Conservation (phyloP, 345 rosid species). For the Arabis alpina region DNA sequence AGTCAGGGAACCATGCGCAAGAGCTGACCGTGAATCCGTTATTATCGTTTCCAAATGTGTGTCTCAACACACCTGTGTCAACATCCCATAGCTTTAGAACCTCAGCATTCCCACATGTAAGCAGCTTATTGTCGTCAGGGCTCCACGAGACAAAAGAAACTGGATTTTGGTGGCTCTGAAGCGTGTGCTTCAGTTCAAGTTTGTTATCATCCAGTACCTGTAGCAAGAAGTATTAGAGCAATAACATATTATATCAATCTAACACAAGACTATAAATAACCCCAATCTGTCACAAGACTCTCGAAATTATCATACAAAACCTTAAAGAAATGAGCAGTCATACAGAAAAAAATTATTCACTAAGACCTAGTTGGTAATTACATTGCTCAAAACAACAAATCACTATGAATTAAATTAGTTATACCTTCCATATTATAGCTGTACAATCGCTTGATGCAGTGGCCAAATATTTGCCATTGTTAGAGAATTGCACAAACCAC, state of each 20-base stretch:
- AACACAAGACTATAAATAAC: constrained; percentile 3
- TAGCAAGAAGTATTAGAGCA: constrained; percentile 30
- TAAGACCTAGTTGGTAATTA: neutral
- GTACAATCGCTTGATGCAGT: constrained; percentile 92
- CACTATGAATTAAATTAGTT: neutral
- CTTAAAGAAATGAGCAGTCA: neutral
- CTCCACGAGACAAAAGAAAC: constrained; percentile 94
- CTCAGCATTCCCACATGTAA: constrained; percentile 82
- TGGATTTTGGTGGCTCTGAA: constrained; percentile 72
- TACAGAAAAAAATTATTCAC: neutral
- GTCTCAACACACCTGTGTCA: constrained; percentile 82
- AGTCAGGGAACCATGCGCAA: constrained; percentile 98
- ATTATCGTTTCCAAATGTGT: constrained; percentile 81
- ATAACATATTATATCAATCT: neutral
- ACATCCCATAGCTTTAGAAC: constrained; percentile 95
- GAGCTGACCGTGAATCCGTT: constrained; percentile 79
- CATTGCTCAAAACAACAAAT: neutral
- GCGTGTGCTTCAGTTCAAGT: constrained; percentile 58
- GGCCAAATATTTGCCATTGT: constrained; percentile 77
- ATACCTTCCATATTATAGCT: constrained; percentile 94
- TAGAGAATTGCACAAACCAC: constrained; percentile 92
- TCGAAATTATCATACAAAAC: neutral
- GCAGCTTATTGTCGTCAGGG: constrained; percentile 76
- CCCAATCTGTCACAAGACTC: neutral
- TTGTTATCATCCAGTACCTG: constrained; percentile 72